phyloP scores from a whole-genome alignment of 1,284 basidiomycete species.

The Sporisorium scitamineum region DNA sequence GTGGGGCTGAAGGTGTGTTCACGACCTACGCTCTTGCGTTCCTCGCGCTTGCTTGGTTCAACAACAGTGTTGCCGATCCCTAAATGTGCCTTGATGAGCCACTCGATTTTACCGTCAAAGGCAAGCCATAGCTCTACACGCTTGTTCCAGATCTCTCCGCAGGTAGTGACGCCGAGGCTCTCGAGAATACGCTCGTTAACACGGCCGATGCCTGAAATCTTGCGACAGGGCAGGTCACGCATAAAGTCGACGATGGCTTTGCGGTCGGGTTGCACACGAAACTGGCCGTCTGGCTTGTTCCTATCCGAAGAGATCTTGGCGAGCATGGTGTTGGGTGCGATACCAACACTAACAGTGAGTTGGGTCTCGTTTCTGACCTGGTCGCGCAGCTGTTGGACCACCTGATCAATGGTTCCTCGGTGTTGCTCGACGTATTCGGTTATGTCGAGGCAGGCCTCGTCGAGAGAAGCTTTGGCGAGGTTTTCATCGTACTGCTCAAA shows the following conservation, averaged over 20 bases:
- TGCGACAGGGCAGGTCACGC: constrained; percentile 59
- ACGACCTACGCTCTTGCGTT: constrained; percentile 65
- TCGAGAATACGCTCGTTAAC: constrained; percentile 66
- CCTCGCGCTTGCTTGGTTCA: constrained; percentile 57
- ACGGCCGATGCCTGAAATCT: constrained; percentile 66
- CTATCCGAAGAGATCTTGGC: constrained; percentile 89
- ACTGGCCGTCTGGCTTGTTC: constrained; percentile 67
- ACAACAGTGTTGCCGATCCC: constrained; percentile 61
- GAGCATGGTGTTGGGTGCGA: constrained; percentile 74
- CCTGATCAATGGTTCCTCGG: constrained; percentile 77
- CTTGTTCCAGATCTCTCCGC: constrained; percentile 63
- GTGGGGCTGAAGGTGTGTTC: constrained; percentile 67
- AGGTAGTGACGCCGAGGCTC: constrained; percentile 58
- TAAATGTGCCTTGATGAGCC: constrained; percentile 60
- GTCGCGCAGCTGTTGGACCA: constrained; percentile 73
- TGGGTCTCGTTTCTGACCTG: constrained; percentile 68
- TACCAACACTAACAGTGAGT: constrained; percentile 87
- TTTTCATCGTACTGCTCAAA: constrained; percentile 83
- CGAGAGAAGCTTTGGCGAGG: constrained; percentile 82
- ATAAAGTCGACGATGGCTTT: constrained; percentile 60
- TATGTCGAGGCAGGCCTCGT: constrained; percentile 82
- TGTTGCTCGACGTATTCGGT: constrained; percentile 81
- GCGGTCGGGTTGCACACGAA: constrained; percentile 49
- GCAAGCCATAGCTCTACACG: constrained; percentile 61
- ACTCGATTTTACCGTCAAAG: constrained; percentile 57